Conservation (phyloP, 2,329 filamentous ascomycete species). For the Trichoderma simmonsii region DNA sequence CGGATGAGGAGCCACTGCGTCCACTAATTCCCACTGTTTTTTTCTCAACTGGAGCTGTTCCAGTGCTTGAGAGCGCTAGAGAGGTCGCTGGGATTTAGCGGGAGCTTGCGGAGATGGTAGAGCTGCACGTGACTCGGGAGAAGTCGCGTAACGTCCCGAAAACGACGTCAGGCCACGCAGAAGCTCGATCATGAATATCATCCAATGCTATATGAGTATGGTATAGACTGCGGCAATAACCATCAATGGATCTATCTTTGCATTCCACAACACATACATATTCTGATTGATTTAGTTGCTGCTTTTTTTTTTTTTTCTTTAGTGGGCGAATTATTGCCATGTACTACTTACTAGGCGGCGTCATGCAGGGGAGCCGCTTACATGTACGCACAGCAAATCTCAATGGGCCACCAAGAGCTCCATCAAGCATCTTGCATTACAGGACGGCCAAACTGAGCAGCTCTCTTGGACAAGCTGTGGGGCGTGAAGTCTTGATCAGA, state of each 20-base stretch:
- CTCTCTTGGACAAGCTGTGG: not conserved
- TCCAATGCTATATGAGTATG: not conserved
- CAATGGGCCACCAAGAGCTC: not conserved
- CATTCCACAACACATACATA: not conserved
- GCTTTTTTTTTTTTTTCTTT: not conserved
- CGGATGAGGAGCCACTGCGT: not conserved
- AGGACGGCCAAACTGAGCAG: not conserved
- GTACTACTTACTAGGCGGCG: not conserved
- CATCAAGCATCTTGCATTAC: not conserved
- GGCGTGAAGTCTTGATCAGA: not conserved
- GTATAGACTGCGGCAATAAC: not conserved
- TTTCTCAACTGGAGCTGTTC: not conserved
- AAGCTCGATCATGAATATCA: not conserved
- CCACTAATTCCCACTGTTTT: not conserved
- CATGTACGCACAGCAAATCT: not conserved
- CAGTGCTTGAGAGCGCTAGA: not conserved
- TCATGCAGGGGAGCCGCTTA: not conserved
- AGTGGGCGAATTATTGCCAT: not conserved
- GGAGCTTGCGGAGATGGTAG: not conserved
- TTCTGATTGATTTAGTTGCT: not conserved
- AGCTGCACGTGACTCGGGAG: conserved; percentile 17
- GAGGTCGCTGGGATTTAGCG: not conserved
- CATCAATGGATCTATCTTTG: not conserved
- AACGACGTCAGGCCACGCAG: not conserved
- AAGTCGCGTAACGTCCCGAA: not conserved